Evolutionary conservation across 2,329 filamentous ascomycete species (phyloP).

Genomic region (Talaromyces sp.): DNA sequence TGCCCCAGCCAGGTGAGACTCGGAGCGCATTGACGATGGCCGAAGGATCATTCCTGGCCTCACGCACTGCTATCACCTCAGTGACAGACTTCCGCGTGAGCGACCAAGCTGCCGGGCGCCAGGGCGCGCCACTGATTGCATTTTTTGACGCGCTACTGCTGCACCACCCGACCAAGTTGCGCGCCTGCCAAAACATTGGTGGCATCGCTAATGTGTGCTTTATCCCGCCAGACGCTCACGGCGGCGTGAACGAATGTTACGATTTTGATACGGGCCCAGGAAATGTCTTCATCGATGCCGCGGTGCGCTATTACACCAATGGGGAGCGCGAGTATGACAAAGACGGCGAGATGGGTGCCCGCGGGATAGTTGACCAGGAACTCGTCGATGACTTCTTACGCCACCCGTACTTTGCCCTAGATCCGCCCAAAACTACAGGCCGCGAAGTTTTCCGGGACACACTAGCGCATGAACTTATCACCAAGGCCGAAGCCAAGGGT

Average conservation of each 20-base stretch:
- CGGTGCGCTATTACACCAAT: slow-evolving; percentile 50
- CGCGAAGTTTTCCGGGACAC: slow-evolving; percentile 57
- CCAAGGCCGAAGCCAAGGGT: slow-evolving; percentile 42
- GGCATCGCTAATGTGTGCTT: slow-evolving; percentile 59
- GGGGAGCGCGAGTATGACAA: slow-evolving; percentile 49
- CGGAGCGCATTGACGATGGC: slow-evolving; percentile 52
- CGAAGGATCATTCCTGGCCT: slow-evolving; percentile 52
- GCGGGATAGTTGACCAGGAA: slow-evolving; percentile 47
- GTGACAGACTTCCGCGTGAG: slow-evolving; percentile 55
- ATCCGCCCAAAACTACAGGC: slow-evolving; percentile 55
- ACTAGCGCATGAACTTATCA: slow-evolving; percentile 49
- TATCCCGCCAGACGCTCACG: slow-evolving; percentile 46
- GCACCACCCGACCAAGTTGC: slow-evolving; percentile 52
- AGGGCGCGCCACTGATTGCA: slow-evolving; percentile 53
- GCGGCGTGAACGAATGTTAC: slow-evolving; percentile 38
- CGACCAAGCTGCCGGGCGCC: slow-evolving; percentile 53
- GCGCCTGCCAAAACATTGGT: slow-evolving; percentile 58
- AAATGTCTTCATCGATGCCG: slow-evolving; percentile 54
- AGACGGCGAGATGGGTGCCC: slow-evolving; percentile 48
- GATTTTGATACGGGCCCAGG: slow-evolving; percentile 56
- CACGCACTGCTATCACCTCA: slow-evolving; percentile 53
- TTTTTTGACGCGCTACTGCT: slow-evolving; percentile 55
- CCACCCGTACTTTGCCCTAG: slow-evolving; percentile 48
- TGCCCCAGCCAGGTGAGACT: slow-evolving; percentile 46
- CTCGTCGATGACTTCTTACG: slow-evolving; percentile 50